These are phyloP conservation scores for Hygrocybe punicea DNA, from an alignment of 768 basidiomycete species.

Conservation along the genomic window DNA sequence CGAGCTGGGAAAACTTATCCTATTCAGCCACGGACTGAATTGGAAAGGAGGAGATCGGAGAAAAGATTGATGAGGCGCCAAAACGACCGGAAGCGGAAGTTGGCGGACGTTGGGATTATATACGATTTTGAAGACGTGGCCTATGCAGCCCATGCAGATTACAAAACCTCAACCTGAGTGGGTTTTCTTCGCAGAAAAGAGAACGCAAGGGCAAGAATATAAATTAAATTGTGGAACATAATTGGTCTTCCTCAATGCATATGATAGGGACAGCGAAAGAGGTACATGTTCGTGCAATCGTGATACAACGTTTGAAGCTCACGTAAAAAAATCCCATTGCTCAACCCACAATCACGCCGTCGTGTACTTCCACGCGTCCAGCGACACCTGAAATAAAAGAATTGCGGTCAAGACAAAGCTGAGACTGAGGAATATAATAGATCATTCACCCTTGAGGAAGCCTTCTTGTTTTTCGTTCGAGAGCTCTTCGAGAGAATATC, in stretches of 20 bases:
- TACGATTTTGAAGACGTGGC: slow-evolving; percentile 81
- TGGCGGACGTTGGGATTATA: slow-evolving; percentile 77
- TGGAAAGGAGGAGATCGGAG: slow-evolving; percentile 61
- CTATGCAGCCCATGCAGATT: slow-evolving; percentile 46
- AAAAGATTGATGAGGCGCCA: slow-evolving; percentile 75
- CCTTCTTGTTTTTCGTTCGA: slow-evolving; percentile 67
- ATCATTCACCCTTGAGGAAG: slow-evolving; percentile 44
- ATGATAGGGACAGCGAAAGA: too few relatives aligned
- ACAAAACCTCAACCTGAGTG: not conserved
- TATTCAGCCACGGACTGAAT: slow-evolving; percentile 66
- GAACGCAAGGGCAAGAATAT: too few relatives aligned
- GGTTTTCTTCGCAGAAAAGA: not conserved
- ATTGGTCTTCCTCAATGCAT: not conserved
- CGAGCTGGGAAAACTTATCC: not conserved
- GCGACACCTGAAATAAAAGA: not conserved
- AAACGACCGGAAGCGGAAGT: slow-evolving; percentile 69
- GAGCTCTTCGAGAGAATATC: slow-evolving; percentile 60
- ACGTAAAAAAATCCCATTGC: too few relatives aligned
- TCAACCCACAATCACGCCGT: not conserved
- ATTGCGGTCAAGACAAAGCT: not conserved
- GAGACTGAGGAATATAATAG: not conserved
- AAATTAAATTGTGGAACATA: not conserved
- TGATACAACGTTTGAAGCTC: too few relatives aligned
- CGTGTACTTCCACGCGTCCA: not conserved
- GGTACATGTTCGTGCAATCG: too few relatives aligned